A percentile compares a stretch with the other conserved stretches of the same genome.
These are phyloP conservation scores for Diaporthe caulivora DNA, from an alignment of 2,329 filamentous ascomycete species.

Conservation along the genomic window DNA sequence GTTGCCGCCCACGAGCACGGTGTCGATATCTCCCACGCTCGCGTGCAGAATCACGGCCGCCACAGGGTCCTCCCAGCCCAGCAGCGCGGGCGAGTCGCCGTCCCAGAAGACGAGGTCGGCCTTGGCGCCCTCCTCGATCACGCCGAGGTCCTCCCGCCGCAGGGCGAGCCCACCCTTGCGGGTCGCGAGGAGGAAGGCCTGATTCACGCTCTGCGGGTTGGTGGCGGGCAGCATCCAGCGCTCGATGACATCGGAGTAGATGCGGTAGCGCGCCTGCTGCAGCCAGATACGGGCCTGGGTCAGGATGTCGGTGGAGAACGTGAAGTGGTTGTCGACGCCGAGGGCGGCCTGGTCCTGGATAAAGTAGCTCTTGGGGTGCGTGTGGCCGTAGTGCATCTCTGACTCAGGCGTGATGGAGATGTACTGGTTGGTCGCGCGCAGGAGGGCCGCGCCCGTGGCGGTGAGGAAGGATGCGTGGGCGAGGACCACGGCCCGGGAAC, in stretches of 20 bases:
- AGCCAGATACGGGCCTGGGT: slow-evolving; percentile 68
- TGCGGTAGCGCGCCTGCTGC: slow-evolving; percentile 56
- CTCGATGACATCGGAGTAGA: slow-evolving; percentile 54
- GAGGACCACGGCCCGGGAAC: slow-evolving; percentile 62
- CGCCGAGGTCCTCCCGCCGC: slow-evolving; percentile 62
- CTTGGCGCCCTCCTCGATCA: slow-evolving; percentile 62
- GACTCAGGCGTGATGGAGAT: slow-evolving; percentile 70
- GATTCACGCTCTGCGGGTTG: slow-evolving; percentile 65
- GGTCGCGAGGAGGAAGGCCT: slow-evolving; percentile 69
- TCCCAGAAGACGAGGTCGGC: slow-evolving; percentile 68
- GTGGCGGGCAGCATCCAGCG: slow-evolving; percentile 57
- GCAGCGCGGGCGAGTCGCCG: slow-evolving; percentile 59
- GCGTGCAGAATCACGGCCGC: slow-evolving; percentile 69
- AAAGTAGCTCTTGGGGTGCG: slow-evolving; percentile 56
- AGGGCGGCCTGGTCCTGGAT: slow-evolving; percentile 64
- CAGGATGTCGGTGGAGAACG: slow-evolving; percentile 63
- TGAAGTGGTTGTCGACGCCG: slow-evolving; percentile 67
- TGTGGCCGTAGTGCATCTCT: slow-evolving; percentile 70
- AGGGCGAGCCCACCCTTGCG: slow-evolving; percentile 65
- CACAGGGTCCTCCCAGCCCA: slow-evolving; percentile 68
- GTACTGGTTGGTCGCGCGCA: slow-evolving; percentile 64
- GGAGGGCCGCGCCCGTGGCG: slow-evolving; percentile 52
- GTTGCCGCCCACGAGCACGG: slow-evolving; percentile 63
- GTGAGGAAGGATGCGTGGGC: slow-evolving; percentile 63
- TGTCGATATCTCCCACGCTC: slow-evolving; percentile 63